Conservation (phyloP, 805 yeast species). For the Pichia occidentalis region DNA sequence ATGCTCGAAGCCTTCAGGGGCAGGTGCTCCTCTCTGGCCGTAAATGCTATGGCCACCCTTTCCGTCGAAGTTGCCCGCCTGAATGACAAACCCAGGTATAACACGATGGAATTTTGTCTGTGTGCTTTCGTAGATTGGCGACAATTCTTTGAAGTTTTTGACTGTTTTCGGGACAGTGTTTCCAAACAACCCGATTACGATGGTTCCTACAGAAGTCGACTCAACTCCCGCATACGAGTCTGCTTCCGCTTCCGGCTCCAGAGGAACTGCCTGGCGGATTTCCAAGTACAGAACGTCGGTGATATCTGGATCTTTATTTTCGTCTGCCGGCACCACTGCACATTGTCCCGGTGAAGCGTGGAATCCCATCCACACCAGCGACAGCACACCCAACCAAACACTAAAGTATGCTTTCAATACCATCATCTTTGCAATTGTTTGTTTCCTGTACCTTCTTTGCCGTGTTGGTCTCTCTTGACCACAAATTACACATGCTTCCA, state of each 20-base stretch:
- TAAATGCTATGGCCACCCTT: conserved; percentile 76
- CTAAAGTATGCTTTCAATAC: too few species aligned
- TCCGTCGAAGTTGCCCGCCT: conserved; percentile 82
- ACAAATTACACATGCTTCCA: too few species aligned
- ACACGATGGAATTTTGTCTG: conserved; percentile 64
- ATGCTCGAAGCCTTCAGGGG: conserved; percentile 5
- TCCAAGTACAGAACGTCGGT: conserved; percentile 42
- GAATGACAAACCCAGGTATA: conserved; percentile 68
- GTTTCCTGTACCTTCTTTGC: too few species aligned
- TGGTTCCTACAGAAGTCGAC: conserved; percentile 31
- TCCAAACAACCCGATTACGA: conserved; percentile 61
- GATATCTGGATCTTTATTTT: conserved; percentile 38
- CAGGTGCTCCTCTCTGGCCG: conserved; percentile 15
- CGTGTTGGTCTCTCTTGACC: too few species aligned
- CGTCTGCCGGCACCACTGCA: conserved; percentile 1
- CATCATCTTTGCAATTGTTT: too few species aligned
- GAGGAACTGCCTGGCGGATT: conserved; percentile 32
- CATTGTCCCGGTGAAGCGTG: neutral
- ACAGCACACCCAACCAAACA: neutral
- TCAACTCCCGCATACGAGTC: too few species aligned
- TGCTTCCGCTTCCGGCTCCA: too few species aligned
- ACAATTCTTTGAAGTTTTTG: conserved; percentile 48
- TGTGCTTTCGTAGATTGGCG: conserved; percentile 44
- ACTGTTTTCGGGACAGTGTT: conserved; percentile 58
- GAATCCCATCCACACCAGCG: neutral